Base-by-base conservation (phyloP, 1,284 basidiomycete genomes). In the Porogramme epimiltina region DNA sequence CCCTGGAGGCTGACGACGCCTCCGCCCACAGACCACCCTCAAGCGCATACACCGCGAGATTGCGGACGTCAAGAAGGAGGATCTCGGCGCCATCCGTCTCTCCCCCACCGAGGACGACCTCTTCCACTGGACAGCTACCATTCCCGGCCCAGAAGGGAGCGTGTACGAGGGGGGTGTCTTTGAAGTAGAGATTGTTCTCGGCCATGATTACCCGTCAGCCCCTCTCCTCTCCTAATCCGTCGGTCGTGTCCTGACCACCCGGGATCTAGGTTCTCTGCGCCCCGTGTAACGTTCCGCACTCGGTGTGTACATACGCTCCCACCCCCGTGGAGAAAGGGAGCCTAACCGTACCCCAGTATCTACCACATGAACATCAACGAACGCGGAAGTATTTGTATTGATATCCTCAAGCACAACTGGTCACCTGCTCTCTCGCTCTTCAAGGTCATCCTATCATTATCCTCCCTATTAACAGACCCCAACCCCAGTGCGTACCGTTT, bases 301-400 rank as follows among this genome's bases (percentile, higher is more conserved):
- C 74, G 85, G 86, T 85, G 62, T 54, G 80, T 28, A 1, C 4
- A 11, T 48, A 10, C 16, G n/a, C 19, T 28, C 4, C 6, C 34
- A 36, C 19, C 23, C 40, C 42, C n/a, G 11, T 37, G 8, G 34
- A 37, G n/a, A n/a, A 37, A 31, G 9, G 28, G 9, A 8, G 9
- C 28, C 28, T 15, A 31, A 8, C 15, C 9, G 28, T 15, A 8
- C 28, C 28, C 23, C 39, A 92, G 90, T 64, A 92, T 95, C 67
- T 95, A 95, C 66, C 93, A 95, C 65, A 95, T 94, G 88, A 95
- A 95, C 66, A 91, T 95, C 51, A 87, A 87, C 49, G 85, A 89
- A 47, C 79, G 80, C 45, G 87, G 87, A 40, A 78, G 75, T 58
- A 82, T 90, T 46, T 89, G 87, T 63, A 87, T 88, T 58, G 86